Evolutionary conservation across 148 eudicot genomes (phyloP).

Genomic region (Vaccinium vitisidaea): DNA sequence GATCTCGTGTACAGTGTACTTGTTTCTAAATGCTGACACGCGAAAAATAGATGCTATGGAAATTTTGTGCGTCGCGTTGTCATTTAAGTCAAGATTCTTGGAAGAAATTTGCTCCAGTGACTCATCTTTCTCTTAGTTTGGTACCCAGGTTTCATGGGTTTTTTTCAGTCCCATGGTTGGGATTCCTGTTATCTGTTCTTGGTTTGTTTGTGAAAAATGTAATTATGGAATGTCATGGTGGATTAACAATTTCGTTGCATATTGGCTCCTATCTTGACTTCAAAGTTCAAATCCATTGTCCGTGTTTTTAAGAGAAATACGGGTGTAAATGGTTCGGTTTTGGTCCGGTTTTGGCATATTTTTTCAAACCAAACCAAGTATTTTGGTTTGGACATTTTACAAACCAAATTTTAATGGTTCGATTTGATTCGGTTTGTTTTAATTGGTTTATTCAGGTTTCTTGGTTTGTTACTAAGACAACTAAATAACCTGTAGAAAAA

Average conservation of each 20-base stretch:
- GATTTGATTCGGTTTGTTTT: too few relatives aligned
- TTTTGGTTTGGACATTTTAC: too few relatives aligned
- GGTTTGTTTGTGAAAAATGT: not conserved
- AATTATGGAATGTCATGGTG: not conserved
- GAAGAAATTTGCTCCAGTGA: not conserved
- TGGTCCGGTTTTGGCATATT: too few relatives aligned
- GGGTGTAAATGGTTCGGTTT: too few relatives aligned
- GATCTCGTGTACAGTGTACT: not conserved
- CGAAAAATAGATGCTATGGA: not conserved
- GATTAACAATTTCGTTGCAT: not conserved
- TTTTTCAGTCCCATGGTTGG: not conserved
- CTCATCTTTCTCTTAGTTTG: not conserved
- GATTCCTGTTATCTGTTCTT: not conserved
- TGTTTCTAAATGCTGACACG: not conserved
- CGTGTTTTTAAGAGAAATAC: not conserved
- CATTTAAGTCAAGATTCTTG: not conserved
- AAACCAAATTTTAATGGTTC: too few relatives aligned
- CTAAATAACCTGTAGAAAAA: too few relatives aligned
- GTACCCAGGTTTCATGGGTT: not conserved
- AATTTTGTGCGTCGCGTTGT: not conserved
- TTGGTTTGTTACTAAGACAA: too few relatives aligned
- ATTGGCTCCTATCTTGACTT: not conserved
- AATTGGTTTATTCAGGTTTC: too few relatives aligned
- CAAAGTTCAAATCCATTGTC: not conserved
- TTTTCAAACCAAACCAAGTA: too few relatives aligned